Evolutionary conservation across 1,284 basidiomycete species (phyloP).

Genomic region (Austropuccinia psidii): DNA sequence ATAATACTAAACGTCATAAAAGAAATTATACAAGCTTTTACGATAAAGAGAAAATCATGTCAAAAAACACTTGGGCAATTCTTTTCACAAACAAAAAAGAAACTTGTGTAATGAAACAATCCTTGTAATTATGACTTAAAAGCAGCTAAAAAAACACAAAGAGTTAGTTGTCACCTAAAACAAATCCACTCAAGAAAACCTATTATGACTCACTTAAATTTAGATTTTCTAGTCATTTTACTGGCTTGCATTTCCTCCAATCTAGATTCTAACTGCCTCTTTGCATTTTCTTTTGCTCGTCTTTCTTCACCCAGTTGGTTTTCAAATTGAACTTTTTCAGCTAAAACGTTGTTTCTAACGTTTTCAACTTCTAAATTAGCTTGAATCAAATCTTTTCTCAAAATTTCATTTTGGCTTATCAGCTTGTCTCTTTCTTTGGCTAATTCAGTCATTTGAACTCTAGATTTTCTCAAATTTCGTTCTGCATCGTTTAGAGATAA

Average conservation of each 20-base stretch:
- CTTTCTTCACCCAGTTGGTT: constrained; percentile 71
- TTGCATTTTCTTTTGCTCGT: constrained; percentile 68
- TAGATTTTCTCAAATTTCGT: constrained; percentile 79
- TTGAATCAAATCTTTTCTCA: constrained; percentile 58
- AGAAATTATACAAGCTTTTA: too few relatives aligned
- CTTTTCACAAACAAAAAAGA: background rate
- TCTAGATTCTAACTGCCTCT: constrained; percentile 69
- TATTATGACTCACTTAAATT: constrained; percentile 34
- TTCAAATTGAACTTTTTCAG: constrained; percentile 75
- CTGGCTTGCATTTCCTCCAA: constrained; percentile 68
- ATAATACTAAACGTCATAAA: too few relatives aligned
- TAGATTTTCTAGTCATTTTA: constrained; percentile 27
- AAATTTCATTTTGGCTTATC: constrained; percentile 57
- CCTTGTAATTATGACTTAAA: background rate
- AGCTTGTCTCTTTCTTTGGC: constrained; percentile 71
- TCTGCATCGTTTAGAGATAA: constrained; percentile 76
- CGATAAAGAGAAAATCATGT: too few relatives aligned
- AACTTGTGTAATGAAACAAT: background rate
- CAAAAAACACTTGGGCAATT: too few relatives aligned
- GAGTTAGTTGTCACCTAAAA: too few relatives aligned
- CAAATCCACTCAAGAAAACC: too few relatives aligned
- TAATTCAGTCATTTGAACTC: constrained; percentile 77
- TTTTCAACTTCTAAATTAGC: constrained; percentile 67
- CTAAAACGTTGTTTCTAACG: constrained; percentile 67
- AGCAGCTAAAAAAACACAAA: background rate